A percentile compares a stretch with the other conserved stretches of the same genome.
Evolutionary conservation across 768 basidiomycete species (phyloP).

Genomic region (Sarcodon sp.): DNA sequence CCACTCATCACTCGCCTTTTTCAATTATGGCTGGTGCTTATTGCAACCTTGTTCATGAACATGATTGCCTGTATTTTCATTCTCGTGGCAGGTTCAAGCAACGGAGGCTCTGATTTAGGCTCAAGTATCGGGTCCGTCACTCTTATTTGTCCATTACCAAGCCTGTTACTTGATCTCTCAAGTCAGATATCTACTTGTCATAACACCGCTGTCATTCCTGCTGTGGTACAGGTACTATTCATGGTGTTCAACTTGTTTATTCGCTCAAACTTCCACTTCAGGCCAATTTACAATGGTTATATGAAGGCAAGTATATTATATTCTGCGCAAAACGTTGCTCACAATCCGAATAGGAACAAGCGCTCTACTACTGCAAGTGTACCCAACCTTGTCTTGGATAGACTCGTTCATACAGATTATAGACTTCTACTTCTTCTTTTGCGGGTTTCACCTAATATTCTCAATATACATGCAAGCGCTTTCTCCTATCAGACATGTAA

Average conservation of each 20-base stretch:
- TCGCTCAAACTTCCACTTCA: constrained; percentile 17
- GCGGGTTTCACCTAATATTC: constrained; percentile 89
- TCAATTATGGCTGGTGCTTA: constrained; percentile 87
- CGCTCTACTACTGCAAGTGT: constrained; percentile 79
- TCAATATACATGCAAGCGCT: constrained; percentile 75
- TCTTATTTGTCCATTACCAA: neutral
- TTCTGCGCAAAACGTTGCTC: constrained; percentile 14
- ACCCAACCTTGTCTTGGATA: constrained; percentile 6
- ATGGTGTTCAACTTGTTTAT: constrained; percentile 4
- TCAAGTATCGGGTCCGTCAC: constrained; percentile 65
- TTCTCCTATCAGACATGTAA: neutral
- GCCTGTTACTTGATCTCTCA: constrained; percentile 8
- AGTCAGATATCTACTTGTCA: constrained; percentile 66
- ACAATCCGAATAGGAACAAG: constrained; percentile 58
- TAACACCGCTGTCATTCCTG: constrained; percentile 71
- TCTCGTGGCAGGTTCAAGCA: constrained; percentile 60
- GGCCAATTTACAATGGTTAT: constrained; percentile 95
- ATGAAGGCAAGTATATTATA: constrained; percentile 61
- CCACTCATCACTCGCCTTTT: constrained; percentile 78
- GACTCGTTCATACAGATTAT: constrained; percentile 12
- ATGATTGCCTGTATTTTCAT: constrained; percentile 84
- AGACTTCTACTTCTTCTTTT: constrained; percentile 97
- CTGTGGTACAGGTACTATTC: constrained; percentile 77
- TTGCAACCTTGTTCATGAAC: constrained; percentile 75
- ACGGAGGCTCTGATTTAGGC: constrained; percentile 72